phyloP scores from a whole-genome alignment of 768 basidiomycete genomes.

The Boletus rubroflammeus region DNA sequence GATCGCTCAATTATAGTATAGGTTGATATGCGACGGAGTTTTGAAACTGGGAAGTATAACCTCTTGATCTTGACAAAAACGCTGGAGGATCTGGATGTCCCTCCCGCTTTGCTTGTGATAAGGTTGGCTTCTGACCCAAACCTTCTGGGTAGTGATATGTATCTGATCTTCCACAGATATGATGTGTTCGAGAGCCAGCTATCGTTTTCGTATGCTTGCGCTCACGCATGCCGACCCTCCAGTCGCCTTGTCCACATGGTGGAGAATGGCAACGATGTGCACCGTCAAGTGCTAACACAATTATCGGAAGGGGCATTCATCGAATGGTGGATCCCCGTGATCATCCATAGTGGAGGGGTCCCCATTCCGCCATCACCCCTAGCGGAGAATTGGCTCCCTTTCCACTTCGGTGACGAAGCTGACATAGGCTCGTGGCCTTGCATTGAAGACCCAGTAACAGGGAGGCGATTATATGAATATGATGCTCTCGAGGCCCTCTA shows the following conservation, averaged over 20 bases:
- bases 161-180: conserved; percentile 34
- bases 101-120: conserved; percentile 55
- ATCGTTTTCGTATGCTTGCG: conserved; percentile 53
- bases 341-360: conserved; percentile 32
- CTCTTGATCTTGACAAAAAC: conserved; percentile 59
- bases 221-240: conserved; percentile 43
- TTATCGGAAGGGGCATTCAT: conserved; percentile 38
- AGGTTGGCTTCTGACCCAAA: conserved; percentile 39
- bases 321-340: conserved; percentile 50
- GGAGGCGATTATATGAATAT: conserved; percentile 53
- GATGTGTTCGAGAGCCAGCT: conserved; percentile 52
- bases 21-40: conserved; percentile 48
- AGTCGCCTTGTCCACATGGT: conserved; percentile 62
- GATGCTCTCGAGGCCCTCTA: conserved; percentile 58
- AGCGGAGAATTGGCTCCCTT: conserved; percentile 38
- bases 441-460: conserved; percentile 61
- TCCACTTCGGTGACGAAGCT: conserved; percentile 43
- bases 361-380: conserved; percentile 46
- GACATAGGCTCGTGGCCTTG: conserved; percentile 30
- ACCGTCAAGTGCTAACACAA: conserved; percentile 49
- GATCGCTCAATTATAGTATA: conserved; percentile 22
- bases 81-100: conserved; percentile 57
- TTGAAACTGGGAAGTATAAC: conserved; percentile 56
- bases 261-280: conserved; percentile 53
- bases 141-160: background rate